Conservation (phyloP, 352 stramenopile genomes). For the Globisporangium cylindrosporum region DNA sequence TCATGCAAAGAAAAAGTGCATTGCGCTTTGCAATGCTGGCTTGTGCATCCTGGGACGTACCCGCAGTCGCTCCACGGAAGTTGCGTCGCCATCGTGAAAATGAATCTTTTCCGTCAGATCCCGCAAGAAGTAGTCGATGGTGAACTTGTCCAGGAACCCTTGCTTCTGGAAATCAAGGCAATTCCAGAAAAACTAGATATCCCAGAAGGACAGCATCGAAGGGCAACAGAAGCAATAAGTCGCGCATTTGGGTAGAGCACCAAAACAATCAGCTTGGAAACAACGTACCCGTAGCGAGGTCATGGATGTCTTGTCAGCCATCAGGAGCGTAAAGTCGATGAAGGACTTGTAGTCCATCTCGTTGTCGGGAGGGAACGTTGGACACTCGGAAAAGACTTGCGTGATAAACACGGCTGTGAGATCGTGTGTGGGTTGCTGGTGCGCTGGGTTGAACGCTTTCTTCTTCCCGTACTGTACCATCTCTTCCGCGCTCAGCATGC, state of each 20-base stretch:
- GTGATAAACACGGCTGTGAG: conserved; percentile 50
- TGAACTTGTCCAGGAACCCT: conserved; percentile 56
- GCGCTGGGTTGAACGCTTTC: conserved; percentile 54
- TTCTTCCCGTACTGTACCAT: conserved; percentile 62
- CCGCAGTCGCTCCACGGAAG: conserved; percentile 27
- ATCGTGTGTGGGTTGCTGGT: conserved; percentile 48
- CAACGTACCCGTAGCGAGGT: conserved; percentile 37
- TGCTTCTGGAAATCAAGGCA: conserved; percentile 72
- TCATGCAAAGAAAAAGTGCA: not conserved
- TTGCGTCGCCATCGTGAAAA: conserved; percentile 24
- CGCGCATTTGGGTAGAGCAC: too few relatives aligned
- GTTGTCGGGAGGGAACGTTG: conserved; percentile 36
- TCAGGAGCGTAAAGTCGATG: conserved; percentile 55
- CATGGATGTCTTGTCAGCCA: conserved; percentile 39
- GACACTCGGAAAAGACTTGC: conserved; percentile 53
- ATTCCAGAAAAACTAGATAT: conserved; percentile 57
- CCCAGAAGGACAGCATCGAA: not conserved
- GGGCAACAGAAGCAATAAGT: not conserved
- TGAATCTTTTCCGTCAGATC: conserved; percentile 51
- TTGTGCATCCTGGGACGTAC: conserved; percentile 20
- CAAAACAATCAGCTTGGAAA: not conserved
- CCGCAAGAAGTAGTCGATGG: conserved; percentile 59
- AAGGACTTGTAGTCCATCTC: conserved; percentile 68
- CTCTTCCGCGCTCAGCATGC: conserved; percentile 47
- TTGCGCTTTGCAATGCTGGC: not conserved